Evolutionary conservation across 495 filamentous ascomycete species (phyloP), one percentile per base, ranked within the genome.

Genomic region (Talaromyces proteolyticus): DNA sequence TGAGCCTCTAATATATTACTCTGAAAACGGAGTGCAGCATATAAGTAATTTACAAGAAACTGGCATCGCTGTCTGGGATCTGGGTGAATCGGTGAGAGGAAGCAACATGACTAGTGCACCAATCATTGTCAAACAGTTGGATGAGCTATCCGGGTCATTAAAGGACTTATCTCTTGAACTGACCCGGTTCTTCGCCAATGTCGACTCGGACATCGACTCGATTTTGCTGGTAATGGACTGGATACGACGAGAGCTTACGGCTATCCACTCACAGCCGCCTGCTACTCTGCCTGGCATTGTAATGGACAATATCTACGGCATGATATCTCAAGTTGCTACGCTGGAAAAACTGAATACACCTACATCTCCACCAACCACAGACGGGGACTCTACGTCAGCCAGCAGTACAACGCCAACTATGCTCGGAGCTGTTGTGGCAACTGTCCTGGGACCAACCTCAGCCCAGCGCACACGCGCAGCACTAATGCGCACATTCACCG

Each of bases 221-320:
- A 93, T 96, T 50, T 74, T 96, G 22, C 85, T 92, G 38, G 88
- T 91, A 12, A 96, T 96, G 89, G 89, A 94, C 63, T 96, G 91
- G 91, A 87, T 89, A 25, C 84, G 85, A 58, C 84, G 88, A 43
- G 89, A 96, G 66, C 78, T 96, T 8, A 68, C 73, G 44, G 69
- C 67, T 0, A 61, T 84, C n/a, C 72, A 75, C 5, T 66, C 67
- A 10, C 65, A 71, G 17, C 80, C 85, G 4, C 71, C 77, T 0
- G 70, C 65, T 49, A 74, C 74, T 3, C 67, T 85, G 3, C 69
- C 91, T 0, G 76, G 81, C 19, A 76, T 82, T 23, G 74, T 82
- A 58, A 84, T 87, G 56, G 84, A 85, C 64, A 95, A 95, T 61
- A 65, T 93, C 47, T 86, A 96, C 70, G 80, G 78, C 62, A 65